Base-by-base conservation (phyloP, 2,329 filamentous ascomycete species). In the Cladosporium sp. region DNA sequence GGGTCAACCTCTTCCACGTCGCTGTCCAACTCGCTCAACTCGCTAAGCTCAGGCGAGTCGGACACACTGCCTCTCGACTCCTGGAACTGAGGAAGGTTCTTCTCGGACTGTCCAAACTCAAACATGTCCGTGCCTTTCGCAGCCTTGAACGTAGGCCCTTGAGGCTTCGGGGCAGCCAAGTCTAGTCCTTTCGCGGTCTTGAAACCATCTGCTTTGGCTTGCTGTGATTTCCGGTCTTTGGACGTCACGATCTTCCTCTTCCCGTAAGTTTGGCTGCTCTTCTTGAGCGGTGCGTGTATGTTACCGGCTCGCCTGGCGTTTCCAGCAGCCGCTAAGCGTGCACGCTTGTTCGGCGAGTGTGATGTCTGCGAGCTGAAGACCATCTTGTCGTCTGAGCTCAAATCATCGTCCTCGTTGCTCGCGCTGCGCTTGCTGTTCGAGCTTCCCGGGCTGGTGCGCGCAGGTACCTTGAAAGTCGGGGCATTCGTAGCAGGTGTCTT, bases 271-370 rank as follows among this genome's bases (percentile, higher is more conserved):
- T 34, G 32, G 13, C 34, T 57, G 11, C 32, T 54, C 30, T 39
- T 18, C 26, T 51, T 21, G 54, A 36, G 32, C 16, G 46, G 49
- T 34, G 64, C 36, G n/a, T 67, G 65, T 23, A 70, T 65, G 59
- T 70, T 73, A 7, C 64, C 49, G 68, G 67, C 49, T 71, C 74
- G 56, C 16, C 56, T 39, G 16, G 56, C 56, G 3, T 46, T 58
- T 25, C 34, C 36, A 58, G 60, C 46, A 56, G 68, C 67, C 21
- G 57, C 39, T 16, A 57, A 21, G 18, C 54, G 54, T 21, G 54
- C 54, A 1, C 54, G 30, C 21, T 57, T 57, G 54, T 57, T 57
- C 21, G 54, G 54, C 54, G 54, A 57, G 11, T 57, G 65, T 48
- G 62, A 64, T 18, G 36, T 25, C 58, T 66, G 62, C 54, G 63